Evolutionary conservation across 331 rosid species (phyloP).

Genomic region (Saraca asoca): DNA sequence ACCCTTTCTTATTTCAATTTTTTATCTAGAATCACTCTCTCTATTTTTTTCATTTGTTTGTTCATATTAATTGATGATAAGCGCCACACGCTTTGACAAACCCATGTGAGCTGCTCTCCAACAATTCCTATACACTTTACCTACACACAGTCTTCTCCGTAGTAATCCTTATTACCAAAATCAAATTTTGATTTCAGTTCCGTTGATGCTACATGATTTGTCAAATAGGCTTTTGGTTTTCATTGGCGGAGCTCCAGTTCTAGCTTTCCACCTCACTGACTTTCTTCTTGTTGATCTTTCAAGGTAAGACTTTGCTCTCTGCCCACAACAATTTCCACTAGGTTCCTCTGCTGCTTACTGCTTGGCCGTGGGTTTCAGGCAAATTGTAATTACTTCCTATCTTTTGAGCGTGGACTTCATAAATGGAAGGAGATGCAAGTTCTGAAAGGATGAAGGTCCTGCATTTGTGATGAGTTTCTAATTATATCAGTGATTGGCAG

Average conservation of each 20-base stretch:
- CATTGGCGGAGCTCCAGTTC: slow-evolving; percentile 25
- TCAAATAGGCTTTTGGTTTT: slow-evolving; percentile 9
- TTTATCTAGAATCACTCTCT: not conserved
- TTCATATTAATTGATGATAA: slow-evolving; percentile 25
- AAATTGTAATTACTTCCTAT: slow-evolving; percentile 1
- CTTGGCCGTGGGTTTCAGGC: slow-evolving; percentile 34
- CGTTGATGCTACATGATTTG: slow-evolving; percentile 10
- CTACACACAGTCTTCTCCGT: slow-evolving; percentile 20
- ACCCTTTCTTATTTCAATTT: too few species aligned
- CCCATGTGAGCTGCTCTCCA: slow-evolving; percentile 62
- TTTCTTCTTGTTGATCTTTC: slow-evolving; percentile 23
- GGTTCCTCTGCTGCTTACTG: not conserved
- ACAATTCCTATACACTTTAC: slow-evolving; percentile 28
- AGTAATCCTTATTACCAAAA: slow-evolving; percentile 4
- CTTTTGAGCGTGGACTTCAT: slow-evolving; percentile 38
- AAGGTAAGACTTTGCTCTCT: slow-evolving; percentile 38
- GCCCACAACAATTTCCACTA: slow-evolving; percentile 30
- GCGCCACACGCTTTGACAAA: slow-evolving; percentile 38
- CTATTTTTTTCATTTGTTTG: not conserved
- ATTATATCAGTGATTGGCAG: not conserved
- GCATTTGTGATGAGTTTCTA: slow-evolving; percentile 17
- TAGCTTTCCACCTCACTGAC: slow-evolving; percentile 28
- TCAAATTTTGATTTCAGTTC: slow-evolving; percentile 29
- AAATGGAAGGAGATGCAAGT: slow-evolving; percentile 4
- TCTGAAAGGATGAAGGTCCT: slow-evolving; percentile 27